Base-by-base conservation (phyloP, 2,329 filamentous ascomycete genomes). In the Hypomyces rosellus region DNA sequence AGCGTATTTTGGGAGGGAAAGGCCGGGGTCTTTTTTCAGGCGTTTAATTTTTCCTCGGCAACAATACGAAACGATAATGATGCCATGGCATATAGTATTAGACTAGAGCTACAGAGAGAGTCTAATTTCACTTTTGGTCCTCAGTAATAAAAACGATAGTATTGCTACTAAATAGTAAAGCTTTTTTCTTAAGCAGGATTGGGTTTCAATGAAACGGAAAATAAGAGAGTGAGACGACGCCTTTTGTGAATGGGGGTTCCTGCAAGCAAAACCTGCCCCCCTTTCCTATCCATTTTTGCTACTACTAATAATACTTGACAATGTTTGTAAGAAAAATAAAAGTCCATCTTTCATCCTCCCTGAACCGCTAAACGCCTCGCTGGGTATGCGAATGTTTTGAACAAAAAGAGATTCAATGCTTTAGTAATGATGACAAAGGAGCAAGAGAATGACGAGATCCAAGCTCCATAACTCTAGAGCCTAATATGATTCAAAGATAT, bases 281-380 rank as follows among this genome's bases (percentile, higher is more conserved):
- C 25, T 30, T 30, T 30, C 25, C 37, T n/a, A n/a, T 39, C 14
- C 37, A 39, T 39, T 18, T 15, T 15, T 38, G 36, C 37, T 15
- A 8, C 11, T 16, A 39, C 37, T 38, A 39, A 40, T 40, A 18
- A 41, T 41, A 41, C 38, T 20, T 12, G 12, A 20, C 12, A 6
- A 20, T 41, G 38, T 20, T 13, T 38, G 38, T 41, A 41, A 20
- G 38, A 30, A 30, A n/a, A 15, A 22, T 18, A 43, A 44, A 42
- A 25, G 15, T 33, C 41, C 41, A 33, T 33, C 20, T 13, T 44
- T 25, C 25, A 7, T 25, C 41, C 18, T 25, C 20, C 30, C 14
- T 38, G 43, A 43, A 18, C 51, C 51, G 34, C 46, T 37, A 45
- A 50, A 56, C 49, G 49, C 48, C 49, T 52, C 52, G 52, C 52